phyloP scores from a whole-genome alignment of 805 yeast genomes.

The Candida vaughaniae region DNA sequence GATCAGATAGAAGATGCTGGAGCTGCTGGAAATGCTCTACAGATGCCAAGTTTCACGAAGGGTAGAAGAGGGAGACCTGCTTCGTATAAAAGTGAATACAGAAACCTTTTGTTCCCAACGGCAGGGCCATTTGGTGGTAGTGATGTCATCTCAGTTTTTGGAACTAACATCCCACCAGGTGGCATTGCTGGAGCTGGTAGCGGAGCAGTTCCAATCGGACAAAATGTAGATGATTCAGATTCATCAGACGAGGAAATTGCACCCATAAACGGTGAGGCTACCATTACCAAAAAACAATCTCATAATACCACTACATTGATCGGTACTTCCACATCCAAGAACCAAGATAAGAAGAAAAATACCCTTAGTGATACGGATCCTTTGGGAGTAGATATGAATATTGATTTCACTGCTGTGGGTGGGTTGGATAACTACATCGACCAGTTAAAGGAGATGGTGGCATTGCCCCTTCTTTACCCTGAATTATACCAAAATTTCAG shows the following conservation, averaged over 20 bases:
- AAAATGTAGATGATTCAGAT: conserved; percentile 50
- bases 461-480: conserved; percentile 88
- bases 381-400: conserved; percentile 82
- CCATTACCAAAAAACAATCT: conserved; percentile 29
- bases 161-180: conserved; percentile 58
- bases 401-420: conserved; percentile 82
- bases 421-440: conserved; percentile 89
- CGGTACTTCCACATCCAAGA: conserved; percentile 33
- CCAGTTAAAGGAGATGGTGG: conserved; percentile 95
- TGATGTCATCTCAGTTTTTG: conserved; percentile 83
- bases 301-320: conserved; percentile 29
- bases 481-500: conserved; percentile 87
- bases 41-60: conserved; percentile 21
- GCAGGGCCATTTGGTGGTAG: conserved; percentile 98
- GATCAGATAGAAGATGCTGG: conserved; percentile 24
- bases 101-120: conserved; percentile 82
- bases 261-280: conserved; percentile 43
- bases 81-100: conserved; percentile 41
- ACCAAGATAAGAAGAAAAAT: conserved; percentile 51
- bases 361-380: conserved; percentile 89
- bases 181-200: conserved; percentile 40
- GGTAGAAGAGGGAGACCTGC: conserved; percentile 42
- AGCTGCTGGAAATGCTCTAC: conserved; percentile 14
- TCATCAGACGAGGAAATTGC: conserved; percentile 62
- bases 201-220: conserved; percentile 28